Evolutionary conservation across 2,329 filamentous ascomycete genomes (phyloP).

Genomic region (Ceratocystis alfenasii): DNA sequence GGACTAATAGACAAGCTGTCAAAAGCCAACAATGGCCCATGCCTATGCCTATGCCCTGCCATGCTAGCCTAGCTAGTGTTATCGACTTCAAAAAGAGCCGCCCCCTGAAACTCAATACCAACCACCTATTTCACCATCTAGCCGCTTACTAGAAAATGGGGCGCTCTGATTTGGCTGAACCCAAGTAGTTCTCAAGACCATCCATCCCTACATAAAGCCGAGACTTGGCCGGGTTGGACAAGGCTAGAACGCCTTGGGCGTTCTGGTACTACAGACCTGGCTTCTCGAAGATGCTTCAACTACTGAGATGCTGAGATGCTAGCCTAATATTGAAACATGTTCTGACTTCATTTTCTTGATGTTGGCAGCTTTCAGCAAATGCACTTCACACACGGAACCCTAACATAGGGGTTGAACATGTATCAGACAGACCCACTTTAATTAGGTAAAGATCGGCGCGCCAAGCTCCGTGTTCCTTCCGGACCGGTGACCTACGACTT

Average conservation of each 20-base stretch:
- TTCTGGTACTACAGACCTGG: not conserved
- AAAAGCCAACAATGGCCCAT: not conserved
- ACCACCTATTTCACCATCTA: not conserved
- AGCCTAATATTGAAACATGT: not conserved
- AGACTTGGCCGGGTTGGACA: not conserved
- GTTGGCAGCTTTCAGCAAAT: not conserved
- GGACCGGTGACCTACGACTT: not conserved
- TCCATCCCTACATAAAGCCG: constrained; percentile 1
- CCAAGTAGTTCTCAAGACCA: not conserved
- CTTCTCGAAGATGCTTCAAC: not conserved
- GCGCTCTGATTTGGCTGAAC: not conserved
- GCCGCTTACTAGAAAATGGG: not conserved
- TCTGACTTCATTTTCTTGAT: not conserved
- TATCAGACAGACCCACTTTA: not conserved
- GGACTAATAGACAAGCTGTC: not conserved
- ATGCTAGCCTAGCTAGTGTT: not conserved
- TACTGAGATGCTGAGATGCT: not conserved
- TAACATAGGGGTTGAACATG: not conserved
- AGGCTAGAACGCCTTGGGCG: not conserved
- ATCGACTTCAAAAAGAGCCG: not conserved
- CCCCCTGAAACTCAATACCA: not conserved
- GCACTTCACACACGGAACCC: not conserved
- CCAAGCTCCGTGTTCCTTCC: constrained; percentile 2
- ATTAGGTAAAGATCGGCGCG: not conserved
- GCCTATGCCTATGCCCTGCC: not conserved